Evolutionary conservation across 768 basidiomycete species (phyloP), one percentile per base, ranked within the genome.

Genomic region (Lactifluus echinatus): DNA sequence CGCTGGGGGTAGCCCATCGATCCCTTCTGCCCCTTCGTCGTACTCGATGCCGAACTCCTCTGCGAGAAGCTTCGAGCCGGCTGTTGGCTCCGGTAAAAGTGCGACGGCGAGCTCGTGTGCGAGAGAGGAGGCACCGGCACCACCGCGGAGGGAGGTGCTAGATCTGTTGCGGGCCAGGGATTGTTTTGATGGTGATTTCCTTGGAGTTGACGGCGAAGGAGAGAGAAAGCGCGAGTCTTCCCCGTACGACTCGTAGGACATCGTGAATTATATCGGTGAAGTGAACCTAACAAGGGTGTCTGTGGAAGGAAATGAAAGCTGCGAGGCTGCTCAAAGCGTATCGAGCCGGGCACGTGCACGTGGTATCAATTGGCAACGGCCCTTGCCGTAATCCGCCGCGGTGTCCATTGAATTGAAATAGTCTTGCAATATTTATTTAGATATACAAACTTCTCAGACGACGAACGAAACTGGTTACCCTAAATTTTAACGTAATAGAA

Each of bases 41-140:
- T 87, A 91, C 66, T 92, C 90, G 60, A 93, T 85, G 10, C 90
- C 90, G 61, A 93, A 89, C 69, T 93, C 91, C 70, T 92, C 90
- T 12, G 87, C 87, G 5, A 93, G 75, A 31, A 90, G 70, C 68
- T 82, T 85, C 23, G 88, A 90, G 53, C 86, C 82, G 26, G 80
- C 76, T 50, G 79, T 85, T 0, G 91, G 89, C 71, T 93, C 90
- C 23, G 89, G 90, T 83, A 91, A 87, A 53, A 93, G 77, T 10
- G 90, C 90, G 33, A 85, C 82, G 6, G 91, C 90, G 34, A 93
- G 80, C 66, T 93, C 90, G 70, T 93, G 89, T 4, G 90, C 90
- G 31, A 93, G 79, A 5, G 88, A 90, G 69, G 33, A 79, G 69
- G 48, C 14, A 29, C 59, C 63, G 55, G 70, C 69, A 26, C 59